phyloP scores from a whole-genome alignment of 495 filamentous ascomycete species.

The Xylaria sp. region DNA sequence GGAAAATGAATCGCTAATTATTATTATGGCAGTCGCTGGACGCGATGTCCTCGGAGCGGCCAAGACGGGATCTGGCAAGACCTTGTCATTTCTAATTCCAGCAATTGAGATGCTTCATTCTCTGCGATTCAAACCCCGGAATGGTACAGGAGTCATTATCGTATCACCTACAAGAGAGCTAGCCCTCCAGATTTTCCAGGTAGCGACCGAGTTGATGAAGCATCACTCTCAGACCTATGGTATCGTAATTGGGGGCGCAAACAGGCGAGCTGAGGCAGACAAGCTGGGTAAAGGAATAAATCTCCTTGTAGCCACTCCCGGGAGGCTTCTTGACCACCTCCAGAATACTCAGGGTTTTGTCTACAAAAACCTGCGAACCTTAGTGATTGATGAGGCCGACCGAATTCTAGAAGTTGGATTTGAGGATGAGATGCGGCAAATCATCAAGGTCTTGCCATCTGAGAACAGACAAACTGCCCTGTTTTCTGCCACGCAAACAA shows the following conservation, averaged over 20 bases:
- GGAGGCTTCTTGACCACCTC: conserved; percentile 90
- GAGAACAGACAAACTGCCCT: conserved; percentile 94
- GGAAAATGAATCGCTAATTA: not conserved
- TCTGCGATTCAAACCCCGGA: conserved; percentile 79
- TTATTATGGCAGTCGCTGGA: conserved; percentile 65
- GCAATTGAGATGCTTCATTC: conserved; percentile 93
- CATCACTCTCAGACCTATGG: conserved; percentile 86
- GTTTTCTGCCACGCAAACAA: conserved; percentile 97
- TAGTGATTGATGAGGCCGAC: conserved; percentile 93
- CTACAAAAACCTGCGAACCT: conserved; percentile 87
- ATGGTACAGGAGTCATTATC: conserved; percentile 84
- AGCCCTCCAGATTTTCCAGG: conserved; percentile 94
- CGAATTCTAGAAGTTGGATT: conserved; percentile 96
- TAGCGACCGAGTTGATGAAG: conserved; percentile 88
- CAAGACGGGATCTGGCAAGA: conserved; percentile 97
- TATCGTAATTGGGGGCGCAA: conserved; percentile 95
- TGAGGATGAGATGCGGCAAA: conserved; percentile 97
- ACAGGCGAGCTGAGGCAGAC: conserved; percentile 88
- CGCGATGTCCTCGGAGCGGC: conserved; percentile 93
- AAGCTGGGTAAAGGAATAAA: conserved; percentile 96
- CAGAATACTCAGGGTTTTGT: conserved; percentile 92
- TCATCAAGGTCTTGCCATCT: conserved; percentile 91
- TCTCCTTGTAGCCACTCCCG: conserved; percentile 90
- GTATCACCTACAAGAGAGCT: conserved; percentile 90
- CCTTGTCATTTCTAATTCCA: conserved; percentile 91